Conservation (phyloP, 306 rosid species). For the Neltuma alba region DNA sequence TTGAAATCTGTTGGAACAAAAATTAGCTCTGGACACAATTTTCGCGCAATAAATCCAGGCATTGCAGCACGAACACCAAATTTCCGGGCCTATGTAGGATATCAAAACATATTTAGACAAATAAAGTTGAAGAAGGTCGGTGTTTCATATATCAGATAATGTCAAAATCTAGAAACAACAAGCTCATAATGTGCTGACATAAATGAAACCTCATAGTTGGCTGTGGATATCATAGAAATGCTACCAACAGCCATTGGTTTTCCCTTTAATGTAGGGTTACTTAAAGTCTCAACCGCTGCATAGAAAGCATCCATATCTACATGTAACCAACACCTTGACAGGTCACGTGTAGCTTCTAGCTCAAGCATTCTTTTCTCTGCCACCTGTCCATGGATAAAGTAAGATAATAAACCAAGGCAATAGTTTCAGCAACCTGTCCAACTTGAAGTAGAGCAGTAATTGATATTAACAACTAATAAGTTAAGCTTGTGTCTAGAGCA, state of each 20-base stretch:
- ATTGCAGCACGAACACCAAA: slow-evolving; percentile 97
- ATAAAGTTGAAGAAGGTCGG: slow-evolving; percentile 1
- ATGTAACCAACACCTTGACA: slow-evolving; percentile 90
- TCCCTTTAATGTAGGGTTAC: slow-evolving; percentile 67
- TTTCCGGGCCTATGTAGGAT: slow-evolving; percentile 70
- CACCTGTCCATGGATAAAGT: slow-evolving; percentile 44
- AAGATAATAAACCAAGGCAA: neutral
- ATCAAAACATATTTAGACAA: slow-evolving; percentile 16
- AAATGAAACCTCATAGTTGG: slow-evolving; percentile 87
- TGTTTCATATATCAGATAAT: slow-evolving; percentile 4
- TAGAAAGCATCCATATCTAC: slow-evolving; percentile 99
- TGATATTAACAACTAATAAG: neutral
- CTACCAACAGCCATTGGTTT: slow-evolving; percentile 94
- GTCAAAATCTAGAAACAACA: neutral
- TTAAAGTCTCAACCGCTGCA: slow-evolving; percentile 93
- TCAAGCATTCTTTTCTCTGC: slow-evolving; percentile 72
- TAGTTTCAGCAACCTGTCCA: slow-evolving; percentile 1
- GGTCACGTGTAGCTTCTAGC: slow-evolving; percentile 76
- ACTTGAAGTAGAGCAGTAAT: neutral
- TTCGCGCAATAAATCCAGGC: slow-evolving; percentile 96
- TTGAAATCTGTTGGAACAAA: slow-evolving; percentile 80
- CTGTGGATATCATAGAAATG: slow-evolving; percentile 92
- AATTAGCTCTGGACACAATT: slow-evolving; percentile 82
- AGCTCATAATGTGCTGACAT: slow-evolving; percentile 3
- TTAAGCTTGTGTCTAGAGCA: neutral